Conservation (phyloP, 2,329 filamentous ascomycete genomes). For the Coleophoma cylindrospora region DNA sequence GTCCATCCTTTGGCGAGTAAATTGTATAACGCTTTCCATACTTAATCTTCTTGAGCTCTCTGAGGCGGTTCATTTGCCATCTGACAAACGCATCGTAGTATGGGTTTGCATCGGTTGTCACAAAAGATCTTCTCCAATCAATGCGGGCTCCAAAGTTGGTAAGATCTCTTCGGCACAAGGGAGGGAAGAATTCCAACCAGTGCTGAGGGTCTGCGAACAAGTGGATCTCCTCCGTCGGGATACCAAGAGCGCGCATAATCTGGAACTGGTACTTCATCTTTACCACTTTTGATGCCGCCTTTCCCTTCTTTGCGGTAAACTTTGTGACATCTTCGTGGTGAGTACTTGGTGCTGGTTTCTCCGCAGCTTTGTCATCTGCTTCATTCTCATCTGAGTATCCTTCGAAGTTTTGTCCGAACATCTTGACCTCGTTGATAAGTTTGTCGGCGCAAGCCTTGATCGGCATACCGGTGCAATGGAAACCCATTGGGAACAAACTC, state of each 20-base stretch:
- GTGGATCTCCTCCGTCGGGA: conserved; percentile 84
- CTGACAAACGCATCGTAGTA: conserved; percentile 94
- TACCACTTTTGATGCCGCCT: conserved; percentile 82
- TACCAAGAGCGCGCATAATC: conserved; percentile 89
- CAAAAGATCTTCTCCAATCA: conserved; percentile 88
- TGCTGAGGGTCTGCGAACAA: conserved; percentile 86
- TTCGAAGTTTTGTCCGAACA: conserved; percentile 85
- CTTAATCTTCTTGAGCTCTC: conserved; percentile 86
- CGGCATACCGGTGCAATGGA: conserved; percentile 95
- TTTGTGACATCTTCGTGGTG: conserved; percentile 82
- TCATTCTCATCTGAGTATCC: conserved; percentile 61
- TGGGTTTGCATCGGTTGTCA: conserved; percentile 94
- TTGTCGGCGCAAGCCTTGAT: conserved; percentile 98
- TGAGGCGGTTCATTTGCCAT: conserved; percentile 95
- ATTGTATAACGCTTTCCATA: conserved; percentile 92
- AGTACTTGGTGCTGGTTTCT: conserved; percentile 54
- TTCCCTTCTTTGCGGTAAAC: conserved; percentile 89
- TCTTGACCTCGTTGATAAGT: conserved; percentile 79
- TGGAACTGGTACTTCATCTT: conserved; percentile 96
- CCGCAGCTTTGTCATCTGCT: conserved; percentile 42
- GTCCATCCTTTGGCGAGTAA: conserved; percentile 84
- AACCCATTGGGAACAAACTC: conserved; percentile 84
- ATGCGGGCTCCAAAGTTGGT: conserved; percentile 80
- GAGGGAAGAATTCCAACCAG: conserved; percentile 90
- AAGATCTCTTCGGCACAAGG: conserved; percentile 73